Evolutionary conservation across 139 green algal species (phyloP).

Genomic region (Raphidocelis subcapitata): DNA sequence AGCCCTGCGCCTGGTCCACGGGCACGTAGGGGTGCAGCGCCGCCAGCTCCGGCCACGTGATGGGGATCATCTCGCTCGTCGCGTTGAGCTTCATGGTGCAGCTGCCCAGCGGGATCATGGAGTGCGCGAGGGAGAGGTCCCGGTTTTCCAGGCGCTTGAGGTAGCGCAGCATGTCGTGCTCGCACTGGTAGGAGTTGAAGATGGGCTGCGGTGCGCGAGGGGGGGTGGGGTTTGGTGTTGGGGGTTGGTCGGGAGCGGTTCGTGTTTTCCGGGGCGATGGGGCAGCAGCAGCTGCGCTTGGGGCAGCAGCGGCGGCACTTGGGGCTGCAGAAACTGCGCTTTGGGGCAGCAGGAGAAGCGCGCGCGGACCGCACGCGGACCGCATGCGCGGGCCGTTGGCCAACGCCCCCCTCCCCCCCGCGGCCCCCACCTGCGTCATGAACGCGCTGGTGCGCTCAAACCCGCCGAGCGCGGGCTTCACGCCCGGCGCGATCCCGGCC

Average conservation of each 20-base stretch:
- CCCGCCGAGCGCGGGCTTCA: constrained; percentile 30
- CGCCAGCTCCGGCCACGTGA: constrained; percentile 97
- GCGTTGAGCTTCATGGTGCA: constrained; percentile 99
- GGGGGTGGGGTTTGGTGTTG: constrained; percentile 35
- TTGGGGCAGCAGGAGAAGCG: too few species aligned
- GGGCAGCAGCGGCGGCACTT: too few species aligned
- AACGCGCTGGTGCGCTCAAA: constrained; percentile 26
- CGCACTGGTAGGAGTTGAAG: constrained; percentile 93
- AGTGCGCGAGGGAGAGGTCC: constrained; percentile 94
- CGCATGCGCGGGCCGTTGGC: too few species aligned
- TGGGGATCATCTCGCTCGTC: constrained; percentile 97
- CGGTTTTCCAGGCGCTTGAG: constrained; percentile 96
- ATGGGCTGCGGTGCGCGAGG: constrained; percentile 82
- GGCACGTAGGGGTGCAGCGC: constrained; percentile 96
- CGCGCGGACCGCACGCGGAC: too few species aligned
- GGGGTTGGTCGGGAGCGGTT: too few species aligned
- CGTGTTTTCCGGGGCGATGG: too few species aligned
- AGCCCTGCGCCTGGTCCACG: constrained; percentile 81
- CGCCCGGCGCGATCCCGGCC: constrained; percentile 63
- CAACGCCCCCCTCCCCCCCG: too few species aligned
- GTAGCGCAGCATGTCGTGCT: constrained; percentile 83
- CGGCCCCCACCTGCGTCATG: constrained; percentile 6
- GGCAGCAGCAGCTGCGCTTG: too few species aligned
- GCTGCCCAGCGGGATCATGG: constrained; percentile 97
- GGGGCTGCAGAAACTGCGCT: too few species aligned